Percentiles rank a stretch among this genome's conserved stretches.
Conservation (phyloP, 73 alveolate species). For the Blepharisma stoltei region DNA sequence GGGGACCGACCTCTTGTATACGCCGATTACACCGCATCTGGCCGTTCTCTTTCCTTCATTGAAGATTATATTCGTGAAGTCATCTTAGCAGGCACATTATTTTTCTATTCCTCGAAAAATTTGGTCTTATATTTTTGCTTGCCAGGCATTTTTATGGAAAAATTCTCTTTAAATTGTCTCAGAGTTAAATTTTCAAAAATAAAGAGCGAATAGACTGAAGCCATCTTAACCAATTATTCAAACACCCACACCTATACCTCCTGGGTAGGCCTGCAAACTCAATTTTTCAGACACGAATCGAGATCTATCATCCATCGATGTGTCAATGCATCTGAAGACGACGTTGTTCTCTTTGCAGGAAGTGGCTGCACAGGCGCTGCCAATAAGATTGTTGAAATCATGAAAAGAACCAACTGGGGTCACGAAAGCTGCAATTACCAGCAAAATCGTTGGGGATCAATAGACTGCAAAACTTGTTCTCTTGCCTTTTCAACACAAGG, state of each 20-base stretch:
- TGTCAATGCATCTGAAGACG: slow-evolving; percentile 80
- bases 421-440: neutral
- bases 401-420: slow-evolving; percentile 30
- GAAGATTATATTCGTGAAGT: slow-evolving; percentile 78
- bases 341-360: slow-evolving; percentile 79
- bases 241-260: slow-evolving; percentile 86
- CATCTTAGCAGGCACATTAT: too few relatives aligned
- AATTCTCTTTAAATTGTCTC: neutral
- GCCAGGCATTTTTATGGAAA: neutral
- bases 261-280: slow-evolving; percentile 80
- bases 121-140: neutral
- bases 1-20: slow-evolving; percentile 84
- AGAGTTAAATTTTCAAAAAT: neutral
- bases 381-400: slow-evolving; percentile 20
- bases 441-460: slow-evolving; percentile 87
- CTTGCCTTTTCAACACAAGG: slow-evolving; percentile 78
- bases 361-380: slow-evolving; percentile 73
- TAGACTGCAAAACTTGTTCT: slow-evolving; percentile 82
- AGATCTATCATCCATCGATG: slow-evolving; percentile 81
- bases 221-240: slow-evolving; percentile 84
- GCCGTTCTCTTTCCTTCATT: slow-evolving; percentile 72
- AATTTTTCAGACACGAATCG: slow-evolving; percentile 84
- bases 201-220: slow-evolving; percentile 35
- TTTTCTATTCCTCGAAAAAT: neutral
- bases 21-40: slow-evolving; percentile 91